Evolutionary conservation across 1,284 basidiomycete species (phyloP), one percentile per base, ranked within the genome.

Genomic region (Rhodofomes roseus): DNA sequence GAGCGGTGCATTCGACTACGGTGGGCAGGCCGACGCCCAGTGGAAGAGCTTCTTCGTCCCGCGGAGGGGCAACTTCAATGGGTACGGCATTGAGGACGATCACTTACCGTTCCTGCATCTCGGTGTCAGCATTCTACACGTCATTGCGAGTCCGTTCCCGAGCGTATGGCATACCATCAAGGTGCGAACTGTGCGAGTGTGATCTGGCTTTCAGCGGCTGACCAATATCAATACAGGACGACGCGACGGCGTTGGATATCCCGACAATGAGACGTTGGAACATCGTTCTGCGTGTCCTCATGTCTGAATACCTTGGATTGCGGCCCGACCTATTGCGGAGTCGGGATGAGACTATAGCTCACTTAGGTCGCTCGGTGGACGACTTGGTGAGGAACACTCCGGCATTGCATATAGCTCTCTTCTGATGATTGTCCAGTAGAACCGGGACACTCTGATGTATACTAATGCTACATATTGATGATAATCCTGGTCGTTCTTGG

Each of bases 111-210:
- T 99, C 76, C 69, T 97, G 48, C 74, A 79, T 39, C 76, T 80
- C 56, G 97, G 96, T 6, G 95, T 99, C 20, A 93, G 87, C 59
- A 78, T 98, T 53, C 74, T 99, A 63, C 97, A 99, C 72, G 71
- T 99, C 54, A 99, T 99, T 61, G 77, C 96, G 0, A 84, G 84
- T 44, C 95, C 93, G 0, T 99, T 99, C 72, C 97, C 97, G 0
- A 62, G 55, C 1, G 95, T 97, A 6, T 98, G 96, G 97, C 97
- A 98, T 74, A 90, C 82, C 16, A 71, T 95, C 29, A 71, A 70
- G 59, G 93, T 93, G 9, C 12, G 58, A n/a, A n/a, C 9, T 31
- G 46, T 63, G 31, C n/a, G 40, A 7, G 9, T n/a, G 4, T n/a
- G 14, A 48, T 53, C 1, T 46, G 4, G 18, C 60, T 27, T 57